These are phyloP conservation scores for Pseudocercospora pini-densiflorae DNA, from an alignment of 2,329 filamentous ascomycete genomes.

Conservation along the genomic window DNA sequence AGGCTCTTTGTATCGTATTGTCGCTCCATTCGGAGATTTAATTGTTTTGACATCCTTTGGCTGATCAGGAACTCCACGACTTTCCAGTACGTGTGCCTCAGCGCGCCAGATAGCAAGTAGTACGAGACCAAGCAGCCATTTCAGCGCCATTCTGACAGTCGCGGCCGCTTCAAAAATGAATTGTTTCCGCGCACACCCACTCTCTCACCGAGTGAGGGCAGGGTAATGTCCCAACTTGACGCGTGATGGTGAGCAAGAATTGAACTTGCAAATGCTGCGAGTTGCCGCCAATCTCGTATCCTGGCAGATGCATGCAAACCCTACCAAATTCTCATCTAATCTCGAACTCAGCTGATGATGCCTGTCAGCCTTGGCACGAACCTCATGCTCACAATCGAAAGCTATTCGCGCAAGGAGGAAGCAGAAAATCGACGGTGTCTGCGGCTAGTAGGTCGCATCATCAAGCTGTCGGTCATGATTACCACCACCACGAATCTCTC, in stretches of 20 bases:
- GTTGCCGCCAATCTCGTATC: not conserved
- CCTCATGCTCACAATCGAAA: not conserved
- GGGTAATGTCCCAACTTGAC: not conserved
- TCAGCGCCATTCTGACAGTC: not conserved
- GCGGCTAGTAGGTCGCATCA: no score
- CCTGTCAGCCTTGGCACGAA: not conserved
- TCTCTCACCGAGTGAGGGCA: no score
- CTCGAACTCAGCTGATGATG: not conserved
- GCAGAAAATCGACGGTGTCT: no score
- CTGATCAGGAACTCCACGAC: not conserved
- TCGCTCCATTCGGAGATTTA: not conserved
- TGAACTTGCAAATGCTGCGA: not conserved
- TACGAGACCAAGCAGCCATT: not conserved
- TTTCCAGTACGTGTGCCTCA: not conserved
- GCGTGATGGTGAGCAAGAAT: not conserved
- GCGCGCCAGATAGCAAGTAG: not conserved
- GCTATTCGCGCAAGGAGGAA: not conserved
- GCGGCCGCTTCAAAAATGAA: not conserved
- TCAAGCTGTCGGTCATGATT: no score
- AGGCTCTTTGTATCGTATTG: not conserved
- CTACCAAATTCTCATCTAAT: not conserved
- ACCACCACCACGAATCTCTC: no score
- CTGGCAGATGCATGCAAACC: not conserved
- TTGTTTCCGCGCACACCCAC: not conserved
- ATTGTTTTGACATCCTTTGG: not conserved